Evolutionary conservation across 148 eudicot genomes (phyloP), one percentile per base, ranked within the genome.

Genomic region (Nyssa sinensis): DNA sequence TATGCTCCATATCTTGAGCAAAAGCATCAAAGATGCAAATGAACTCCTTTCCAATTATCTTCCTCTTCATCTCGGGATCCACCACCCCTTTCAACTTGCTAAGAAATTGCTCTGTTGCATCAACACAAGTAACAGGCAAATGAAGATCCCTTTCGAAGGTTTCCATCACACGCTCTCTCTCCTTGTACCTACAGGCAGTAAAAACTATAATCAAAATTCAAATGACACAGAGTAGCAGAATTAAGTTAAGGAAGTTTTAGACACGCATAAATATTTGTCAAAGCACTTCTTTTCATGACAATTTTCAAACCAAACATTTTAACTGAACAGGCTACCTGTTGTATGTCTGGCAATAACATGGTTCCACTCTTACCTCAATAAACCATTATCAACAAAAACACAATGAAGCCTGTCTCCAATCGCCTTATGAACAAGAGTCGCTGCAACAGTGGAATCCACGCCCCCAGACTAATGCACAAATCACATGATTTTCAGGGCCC

Each of bases 371-470:
- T 28, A 92, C 99, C 97, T 95, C 70, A 95, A 73, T 69, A 95
- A 85, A 34, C 98, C 99, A 76, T 95, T 95, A 81, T 93, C 97
- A 31, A 93, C 97, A 80, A 95, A 93, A 77, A 91, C 82, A 81
- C 99, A 92, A 63, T 91, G 99, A 72, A 95, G 97, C 72, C 98
- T 85, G 27, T 93, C 98, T 49, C 97, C 98, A 74, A 95, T 93
- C 5, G 99, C 99, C 80, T 84, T 95, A 64, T 95, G 98, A 78
- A 95, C 99, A 78, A 93, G 97, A 30, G 98, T 89, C 47, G 96
- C 99, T 65, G 98, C 99, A 74, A 95, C 99, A 4, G 99, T 88
- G 35, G 99, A 95, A 84, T 95, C 99, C 24, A 95, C 99, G 69
- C 99, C 99, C 39, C 98, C 99, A 27, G 99, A 95, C n/a, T 64